These are phyloP conservation scores for Macrolepiota albuminosa DNA, from an alignment of 768 basidiomycete species.

Conservation along the genomic window DNA sequence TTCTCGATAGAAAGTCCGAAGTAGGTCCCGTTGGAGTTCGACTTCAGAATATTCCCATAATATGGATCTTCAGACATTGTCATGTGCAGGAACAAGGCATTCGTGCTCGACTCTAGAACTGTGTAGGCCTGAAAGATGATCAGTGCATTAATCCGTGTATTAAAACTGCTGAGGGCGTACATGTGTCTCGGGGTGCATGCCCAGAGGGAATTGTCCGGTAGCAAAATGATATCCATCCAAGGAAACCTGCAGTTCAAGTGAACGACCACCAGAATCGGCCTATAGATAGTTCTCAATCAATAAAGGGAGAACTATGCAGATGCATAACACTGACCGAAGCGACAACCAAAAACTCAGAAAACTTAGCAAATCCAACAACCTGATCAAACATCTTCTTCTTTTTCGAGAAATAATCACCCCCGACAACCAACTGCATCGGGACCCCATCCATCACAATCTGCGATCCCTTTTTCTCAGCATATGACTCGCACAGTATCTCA, in stretches of 20 bases:
- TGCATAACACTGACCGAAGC: slow-evolving; percentile 66
- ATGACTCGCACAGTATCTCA: slow-evolving; percentile 92
- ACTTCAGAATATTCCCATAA: slow-evolving; percentile 92
- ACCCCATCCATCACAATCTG: slow-evolving; percentile 63
- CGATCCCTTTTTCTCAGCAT: slow-evolving; percentile 71
- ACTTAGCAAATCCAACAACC: slow-evolving; percentile 94
- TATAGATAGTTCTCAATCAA: slow-evolving; percentile 16
- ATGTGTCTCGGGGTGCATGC: slow-evolving; percentile 85
- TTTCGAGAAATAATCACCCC: slow-evolving; percentile 64
- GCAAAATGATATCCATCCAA: slow-evolving; percentile 86
- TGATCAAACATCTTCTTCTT: slow-evolving; percentile 78
- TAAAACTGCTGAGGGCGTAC: slow-evolving; percentile 40
- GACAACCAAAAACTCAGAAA: slow-evolving; percentile 87
- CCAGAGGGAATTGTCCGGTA: slow-evolving; percentile 83
- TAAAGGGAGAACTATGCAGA: slow-evolving; percentile 1
- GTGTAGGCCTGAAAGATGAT: slow-evolving; percentile 69
- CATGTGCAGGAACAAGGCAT: slow-evolving; percentile 92
- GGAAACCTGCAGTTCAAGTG: slow-evolving; percentile 87
- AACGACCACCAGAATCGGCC: slow-evolving; percentile 48
- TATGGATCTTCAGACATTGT: slow-evolving; percentile 83
- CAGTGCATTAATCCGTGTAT: background rate
- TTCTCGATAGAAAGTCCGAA: slow-evolving; percentile 83
- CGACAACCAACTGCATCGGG: slow-evolving; percentile 75
- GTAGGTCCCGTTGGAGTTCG: slow-evolving; percentile 98
- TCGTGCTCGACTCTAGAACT: slow-evolving; percentile 89